Base-by-base conservation (phyloP, 352 stramenopile species). In the Blastocystis sp. region DNA sequence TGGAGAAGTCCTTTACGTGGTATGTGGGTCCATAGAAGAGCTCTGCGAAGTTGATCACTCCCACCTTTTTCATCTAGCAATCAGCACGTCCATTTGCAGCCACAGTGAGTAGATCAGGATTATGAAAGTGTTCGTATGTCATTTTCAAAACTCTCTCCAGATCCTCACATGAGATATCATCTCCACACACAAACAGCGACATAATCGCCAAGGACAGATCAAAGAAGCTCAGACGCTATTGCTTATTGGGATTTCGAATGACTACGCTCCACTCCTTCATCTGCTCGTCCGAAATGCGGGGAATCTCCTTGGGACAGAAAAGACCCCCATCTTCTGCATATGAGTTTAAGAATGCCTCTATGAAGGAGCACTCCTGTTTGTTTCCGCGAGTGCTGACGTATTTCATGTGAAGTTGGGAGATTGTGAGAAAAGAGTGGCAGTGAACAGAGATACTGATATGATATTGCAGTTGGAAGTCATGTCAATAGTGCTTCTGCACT, bases 1-100 rank as follows among this genome's bases (percentile, higher is more conserved):
- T 76, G 10, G 65, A 76, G n/a, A 76, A 76, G 38, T 76, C 65
- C 24, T 76, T 76, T 9, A 76, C 38, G 52, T 76, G 65, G 52
- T 76, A 76, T 9, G 65, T 76, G 11, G 65, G 65, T 59, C 65
- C 65, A 42, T 76, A 76, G 24, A 76, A 76, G 14, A 17, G 9
- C 24, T 76, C 65, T 57, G 43, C 65, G 14, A 76, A 76, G 65
- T 43, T 54, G 17, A 57, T 42, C 14, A 6, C 7, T 1, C 65
- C 65, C 14, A 76, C 24, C n/a, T 21, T 21, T 38, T 76, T 76
- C 24, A 76, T 76, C 65, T 76, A 76, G 24, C 6, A 21, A 54
- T 19, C 11, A 42, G 21, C 14, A 9, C 0, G 28, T 14, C 11
- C n/a, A 57, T 43, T 17, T 28, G 11, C 65, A 43, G 0, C 11